A percentile compares a stretch with the other conserved stretches of the same genome.
Conservation (phyloP, 2,329 filamentous ascomycete genomes). For the Trichoderma koningii region DNA sequence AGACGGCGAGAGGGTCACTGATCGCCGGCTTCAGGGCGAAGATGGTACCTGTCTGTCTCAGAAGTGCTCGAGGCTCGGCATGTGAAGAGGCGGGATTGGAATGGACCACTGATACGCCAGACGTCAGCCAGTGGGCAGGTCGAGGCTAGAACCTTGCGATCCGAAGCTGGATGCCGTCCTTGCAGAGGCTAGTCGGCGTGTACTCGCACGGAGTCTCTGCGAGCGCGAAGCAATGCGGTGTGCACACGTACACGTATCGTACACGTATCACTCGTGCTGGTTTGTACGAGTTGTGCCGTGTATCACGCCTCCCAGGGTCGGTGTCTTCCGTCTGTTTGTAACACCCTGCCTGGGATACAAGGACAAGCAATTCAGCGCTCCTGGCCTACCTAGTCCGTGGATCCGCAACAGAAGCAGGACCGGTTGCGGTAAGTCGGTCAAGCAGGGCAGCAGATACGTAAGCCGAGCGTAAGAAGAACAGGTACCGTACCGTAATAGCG, state of each 20-base stretch:
- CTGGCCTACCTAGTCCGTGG: neutral
- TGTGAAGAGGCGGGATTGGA: conserved; percentile 21
- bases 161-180: conserved; percentile 1
- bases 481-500: no score
- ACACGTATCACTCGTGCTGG: conserved; percentile 19
- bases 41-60: conserved; percentile 15
- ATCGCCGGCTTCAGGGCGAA: neutral
- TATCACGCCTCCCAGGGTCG: neutral
- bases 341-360: no score
- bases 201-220: neutral
- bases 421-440: conserved; percentile 3
- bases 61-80: neutral
- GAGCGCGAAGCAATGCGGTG: conserved; percentile 10
- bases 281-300: neutral
- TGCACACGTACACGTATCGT: neutral
- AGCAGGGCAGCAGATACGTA: neutral
- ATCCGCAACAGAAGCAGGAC: neutral
- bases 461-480: neutral
- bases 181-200: neutral
- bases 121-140: conserved; percentile 9
- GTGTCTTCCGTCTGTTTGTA: no score
- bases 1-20: neutral
- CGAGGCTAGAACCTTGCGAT: conserved; percentile 21
- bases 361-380: no score
- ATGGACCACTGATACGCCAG: conserved; percentile 9